Evolutionary conservation across 164 flowering plant genomes (phyloP).

Genomic region (Piper longum): DNA sequence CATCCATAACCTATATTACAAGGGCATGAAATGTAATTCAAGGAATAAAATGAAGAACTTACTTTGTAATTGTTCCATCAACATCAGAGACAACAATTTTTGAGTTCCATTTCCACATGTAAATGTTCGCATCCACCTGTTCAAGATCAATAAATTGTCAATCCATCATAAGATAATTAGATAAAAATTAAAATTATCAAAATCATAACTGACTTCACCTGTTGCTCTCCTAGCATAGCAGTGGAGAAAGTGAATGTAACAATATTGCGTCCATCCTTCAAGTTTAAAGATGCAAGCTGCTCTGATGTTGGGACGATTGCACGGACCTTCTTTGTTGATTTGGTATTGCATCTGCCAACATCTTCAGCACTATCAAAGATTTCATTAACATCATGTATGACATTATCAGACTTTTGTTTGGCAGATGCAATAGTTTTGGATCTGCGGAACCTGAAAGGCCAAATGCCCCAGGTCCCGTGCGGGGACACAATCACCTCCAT

Average conservation of each 20-base stretch:
- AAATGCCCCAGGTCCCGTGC: conserved; percentile 46
- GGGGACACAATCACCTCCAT: conserved; percentile 20
- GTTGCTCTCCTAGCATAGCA: conserved; percentile 80
- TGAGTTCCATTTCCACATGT: conserved; percentile 94
- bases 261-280: conserved; percentile 66
- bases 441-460: conserved; percentile 51
- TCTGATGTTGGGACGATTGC: conserved; percentile 62
- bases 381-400: conserved; percentile 11
- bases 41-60: conserved; percentile 10
- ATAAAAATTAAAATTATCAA: no score
- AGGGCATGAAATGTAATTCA: background rate
- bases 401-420: conserved; percentile 11
- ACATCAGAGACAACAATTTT: conserved; percentile 90
- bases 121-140: conserved; percentile 94
- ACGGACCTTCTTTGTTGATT: conserved; percentile 25
- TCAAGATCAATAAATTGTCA: conserved; percentile 3
- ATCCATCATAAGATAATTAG: background rate
- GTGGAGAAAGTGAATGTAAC: conserved; percentile 84
- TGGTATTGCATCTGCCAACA: conserved; percentile 12
- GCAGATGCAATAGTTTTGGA: conserved; percentile 22
- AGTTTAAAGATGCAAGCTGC: conserved; percentile 67
- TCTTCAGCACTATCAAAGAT: conserved; percentile 10
- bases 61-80: conserved; percentile 98
- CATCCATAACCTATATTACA: no score
- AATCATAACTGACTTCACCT: conserved; percentile 28